Percentiles rank a stretch among this genome's conserved stretches.
Evolutionary conservation across 2,329 filamentous ascomycete genomes (phyloP).

Genomic region (Fusarium paranaense): DNA sequence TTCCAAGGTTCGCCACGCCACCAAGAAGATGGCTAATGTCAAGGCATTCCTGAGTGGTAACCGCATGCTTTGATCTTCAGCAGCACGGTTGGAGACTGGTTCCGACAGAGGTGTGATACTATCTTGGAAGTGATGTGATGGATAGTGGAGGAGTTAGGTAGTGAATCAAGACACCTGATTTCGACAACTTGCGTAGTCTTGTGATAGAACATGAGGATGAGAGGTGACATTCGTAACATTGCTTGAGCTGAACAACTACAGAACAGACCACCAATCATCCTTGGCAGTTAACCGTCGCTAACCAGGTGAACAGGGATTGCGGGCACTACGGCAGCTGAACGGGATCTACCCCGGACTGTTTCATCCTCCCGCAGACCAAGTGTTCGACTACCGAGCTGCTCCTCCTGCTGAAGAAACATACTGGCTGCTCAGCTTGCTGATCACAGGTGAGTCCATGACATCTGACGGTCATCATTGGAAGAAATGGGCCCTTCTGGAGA

Average conservation of each 20-base stretch:
- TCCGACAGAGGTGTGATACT: background rate
- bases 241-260: background rate
- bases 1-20: background rate
- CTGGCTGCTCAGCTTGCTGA: no score
- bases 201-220: background rate
- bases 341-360: constrained; percentile 12
- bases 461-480: background rate
- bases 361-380: background rate
- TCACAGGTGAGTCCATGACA: background rate
- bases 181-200: background rate
- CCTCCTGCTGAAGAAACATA: background rate
- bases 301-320: background rate
- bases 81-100: background rate
- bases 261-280: background rate
- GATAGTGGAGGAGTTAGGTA: background rate
- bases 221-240: background rate
- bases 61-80: background rate
- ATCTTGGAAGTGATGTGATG: background rate
- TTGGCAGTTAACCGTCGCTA: background rate
- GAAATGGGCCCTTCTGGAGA: background rate
- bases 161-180: background rate
- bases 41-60: constrained; percentile 18
- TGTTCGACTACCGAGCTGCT: background rate
- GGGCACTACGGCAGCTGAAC: constrained; percentile 1
- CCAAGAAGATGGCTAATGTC: background rate